Base-by-base conservation (phyloP, 257 asterid genomes). In the Nicotiana paniculata region DNA sequence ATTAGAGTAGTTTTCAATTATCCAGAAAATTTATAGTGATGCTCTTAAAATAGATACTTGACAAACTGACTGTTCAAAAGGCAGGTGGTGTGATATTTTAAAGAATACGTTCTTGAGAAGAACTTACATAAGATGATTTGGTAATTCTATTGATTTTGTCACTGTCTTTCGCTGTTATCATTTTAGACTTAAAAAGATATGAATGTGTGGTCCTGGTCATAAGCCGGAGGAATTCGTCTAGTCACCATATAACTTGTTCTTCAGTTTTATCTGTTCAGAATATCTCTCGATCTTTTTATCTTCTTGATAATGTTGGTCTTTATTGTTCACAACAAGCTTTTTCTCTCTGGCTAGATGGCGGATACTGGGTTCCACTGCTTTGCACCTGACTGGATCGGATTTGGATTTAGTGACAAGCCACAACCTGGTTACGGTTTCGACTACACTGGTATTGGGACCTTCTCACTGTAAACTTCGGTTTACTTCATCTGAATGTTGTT, bases 351-450 rank as follows among this genome's bases (percentile, higher is more conserved):
- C 39, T 86, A 93, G 98, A 85, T 96, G 95, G 90, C 97, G n/a
- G 95, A 94, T 83, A 82, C 89, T 74, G 99, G 99, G 67, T 96
- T 89, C 86, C 98, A 89, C 86, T 96, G 99, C 86, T 89, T 90
- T 85, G 99, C 99, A 35, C 99, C 97, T 63, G 99, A 94, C 90
- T 96, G 99, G 99, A 88, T 96, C 78, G 99, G 99, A 87, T 96
- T 92, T 84, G 99, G 99, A 79, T 94, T 96, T 75, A 96, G 98
- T 82, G 97, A 94, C 84, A 91, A 93, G 90, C 99, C 98, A 43
- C 99, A 93, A 87, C 87, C 97, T 81, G 98, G 97, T 88, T 94
- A 93, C 85, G 99, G 96, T 63, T 96, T 94, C 77, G 97, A 96
- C 85, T 96, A 93, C 85, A 93, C 97, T 26, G 98, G 99, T 96